phyloP scores from a whole-genome alignment of 1,139 yeast species.

The Kluyveromyces sp. region DNA sequence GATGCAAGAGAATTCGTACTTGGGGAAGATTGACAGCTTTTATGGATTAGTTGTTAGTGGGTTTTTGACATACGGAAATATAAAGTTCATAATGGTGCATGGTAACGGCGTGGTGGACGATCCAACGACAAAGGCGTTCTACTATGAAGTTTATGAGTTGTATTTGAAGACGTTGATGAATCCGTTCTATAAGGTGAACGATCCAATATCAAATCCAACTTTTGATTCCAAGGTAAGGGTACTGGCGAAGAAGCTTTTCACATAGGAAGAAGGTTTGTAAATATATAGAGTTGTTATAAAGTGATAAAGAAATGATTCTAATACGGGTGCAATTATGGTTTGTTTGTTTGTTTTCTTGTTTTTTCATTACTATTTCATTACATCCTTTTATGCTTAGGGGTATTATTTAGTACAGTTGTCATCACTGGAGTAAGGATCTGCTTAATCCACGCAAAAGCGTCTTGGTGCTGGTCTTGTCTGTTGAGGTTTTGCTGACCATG shows the following conservation, averaged over 20 bases:
- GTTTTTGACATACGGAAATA: slow-evolving; percentile 80
- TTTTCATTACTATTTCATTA: neutral
- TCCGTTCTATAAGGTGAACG: slow-evolving; percentile 77
- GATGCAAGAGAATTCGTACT: slow-evolving; percentile 35
- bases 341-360: neutral
- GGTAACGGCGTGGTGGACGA: slow-evolving; percentile 50
- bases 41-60: slow-evolving; percentile 77
- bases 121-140: slow-evolving; percentile 73
- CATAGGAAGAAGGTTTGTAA: neutral
- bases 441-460: slow-evolving; percentile 13
- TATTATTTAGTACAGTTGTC: slow-evolving; percentile 1
- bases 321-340: too few relatives aligned
- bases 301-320: too few relatives aligned
- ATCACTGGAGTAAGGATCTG: slow-evolving; percentile 9
- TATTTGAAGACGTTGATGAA: slow-evolving; percentile 79
- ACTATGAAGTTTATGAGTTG: slow-evolving; percentile 76
- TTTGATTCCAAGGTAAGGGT: slow-evolving; percentile 71
- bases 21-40: slow-evolving; percentile 78
- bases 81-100: slow-evolving; percentile 73
- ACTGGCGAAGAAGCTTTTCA: slow-evolving; percentile 46
- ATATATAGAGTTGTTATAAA: too few relatives aligned
- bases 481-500: slow-evolving; percentile 1
- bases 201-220: slow-evolving; percentile 62
- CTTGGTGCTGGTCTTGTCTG: slow-evolving; percentile 8
- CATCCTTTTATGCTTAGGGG: neutral